These are phyloP conservation scores for Coemansia aciculifera DNA, from an alignment of 192 early-diverging fungal species.

Conservation along the genomic window DNA sequence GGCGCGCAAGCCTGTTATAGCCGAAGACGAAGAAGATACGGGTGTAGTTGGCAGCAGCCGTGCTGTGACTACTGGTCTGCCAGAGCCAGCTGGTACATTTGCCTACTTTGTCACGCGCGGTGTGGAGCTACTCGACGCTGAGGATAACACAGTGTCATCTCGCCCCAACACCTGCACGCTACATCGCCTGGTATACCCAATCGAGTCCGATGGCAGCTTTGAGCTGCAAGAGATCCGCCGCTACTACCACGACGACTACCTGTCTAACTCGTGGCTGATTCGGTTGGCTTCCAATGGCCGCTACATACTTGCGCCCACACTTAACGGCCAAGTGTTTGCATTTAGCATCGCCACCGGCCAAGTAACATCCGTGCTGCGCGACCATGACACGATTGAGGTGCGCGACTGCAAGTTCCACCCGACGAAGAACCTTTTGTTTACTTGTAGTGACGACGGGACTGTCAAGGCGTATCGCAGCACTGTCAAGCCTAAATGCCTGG, in stretches of 20 bases:
- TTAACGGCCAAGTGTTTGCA: conserved; percentile 83
- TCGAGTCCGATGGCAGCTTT: conserved; percentile 66
- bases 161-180: conserved; percentile 85
- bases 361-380: conserved; percentile 75
- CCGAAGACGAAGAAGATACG: conserved; percentile 22
- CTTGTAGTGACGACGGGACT: conserved; percentile 79
- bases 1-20: conserved; percentile 38
- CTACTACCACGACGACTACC: conserved; percentile 78
- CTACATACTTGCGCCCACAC: conserved; percentile 87
- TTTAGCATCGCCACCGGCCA: conserved; percentile 78
- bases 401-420: conserved; percentile 92
- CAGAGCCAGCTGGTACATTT: conserved; percentile 43
- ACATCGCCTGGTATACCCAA: conserved; percentile 85
- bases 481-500: conserved; percentile 7
- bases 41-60: conserved; percentile 2
- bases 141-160: conserved; percentile 69
- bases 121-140: conserved; percentile 85
- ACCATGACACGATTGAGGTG: conserved; percentile 92
- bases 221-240: conserved; percentile 73
- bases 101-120: conserved; percentile 87
- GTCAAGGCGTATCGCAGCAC: conserved; percentile 61
- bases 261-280: conserved; percentile 94
- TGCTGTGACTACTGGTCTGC: not conserved
- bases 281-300: conserved; percentile 85
- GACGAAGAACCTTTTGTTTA: conserved; percentile 72